These are phyloP conservation scores for Russula dissimulans DNA, from an alignment of 768 basidiomycete genomes.

Conservation along the genomic window DNA sequence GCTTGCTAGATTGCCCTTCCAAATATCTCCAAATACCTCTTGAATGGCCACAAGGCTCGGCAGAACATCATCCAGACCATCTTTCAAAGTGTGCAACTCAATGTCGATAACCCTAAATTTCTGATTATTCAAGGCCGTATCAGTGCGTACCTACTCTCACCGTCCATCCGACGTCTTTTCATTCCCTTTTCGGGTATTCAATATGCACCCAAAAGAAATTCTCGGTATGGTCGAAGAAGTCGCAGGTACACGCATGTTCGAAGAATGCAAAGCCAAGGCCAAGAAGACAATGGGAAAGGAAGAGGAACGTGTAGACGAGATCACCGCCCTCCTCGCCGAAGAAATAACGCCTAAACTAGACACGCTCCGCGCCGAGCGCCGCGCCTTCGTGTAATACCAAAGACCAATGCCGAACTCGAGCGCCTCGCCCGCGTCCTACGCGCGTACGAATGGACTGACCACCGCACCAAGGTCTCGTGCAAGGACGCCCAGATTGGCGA, in stretches of 20 bases:
- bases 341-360: conserved; percentile 94
- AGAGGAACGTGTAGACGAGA: conserved; percentile 90
- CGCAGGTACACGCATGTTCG: conserved; percentile 97
- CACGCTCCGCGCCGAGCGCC: conserved; percentile 81
- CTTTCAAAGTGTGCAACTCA: conserved; percentile 94
- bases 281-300: conserved; percentile 95
- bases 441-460: conserved; percentile 83
- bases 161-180: background rate
- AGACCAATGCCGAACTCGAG: conserved; percentile 81
- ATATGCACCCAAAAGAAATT: conserved; percentile 97
- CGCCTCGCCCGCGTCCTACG: conserved; percentile 69
- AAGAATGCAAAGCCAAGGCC: conserved; percentile 95
- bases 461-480: conserved; percentile 38
- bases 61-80: conserved; percentile 81
- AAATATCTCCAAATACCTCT: conserved; percentile 86
- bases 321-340: conserved; percentile 67
- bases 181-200: conserved; percentile 54
- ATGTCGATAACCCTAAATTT: conserved; percentile 99
- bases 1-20: conserved; percentile 74
- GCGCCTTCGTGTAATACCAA: conserved; percentile 81
- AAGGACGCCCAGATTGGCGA: conserved; percentile 49
- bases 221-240: conserved; percentile 99
- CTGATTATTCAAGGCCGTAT: conserved; percentile 99
- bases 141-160: conserved; percentile 33
- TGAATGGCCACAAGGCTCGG: conserved; percentile 90